Percentiles rank a stretch among this genome's conserved stretches.
phyloP scores from a whole-genome alignment of 345 rosid species.

The Microcos paniculata region DNA sequence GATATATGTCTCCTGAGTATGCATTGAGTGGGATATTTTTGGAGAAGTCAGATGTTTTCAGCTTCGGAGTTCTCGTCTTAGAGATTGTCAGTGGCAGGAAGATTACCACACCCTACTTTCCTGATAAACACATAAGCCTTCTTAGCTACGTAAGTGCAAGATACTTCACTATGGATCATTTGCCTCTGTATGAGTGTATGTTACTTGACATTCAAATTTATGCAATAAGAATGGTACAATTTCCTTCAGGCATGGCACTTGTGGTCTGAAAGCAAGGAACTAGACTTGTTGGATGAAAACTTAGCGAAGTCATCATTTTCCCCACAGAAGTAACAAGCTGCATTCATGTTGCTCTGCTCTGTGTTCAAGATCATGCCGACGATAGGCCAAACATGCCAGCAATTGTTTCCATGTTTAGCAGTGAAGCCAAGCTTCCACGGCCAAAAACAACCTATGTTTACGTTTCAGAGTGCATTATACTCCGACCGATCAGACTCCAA shows the following conservation, averaged over 20 bases:
- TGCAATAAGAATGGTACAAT: background rate
- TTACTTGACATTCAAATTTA: background rate
- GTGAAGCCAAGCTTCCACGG: constrained; percentile 15
- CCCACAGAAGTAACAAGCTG: constrained; percentile 8
- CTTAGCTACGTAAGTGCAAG: constrained; percentile 36
- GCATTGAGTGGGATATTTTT: constrained; percentile 41
- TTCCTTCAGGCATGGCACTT: constrained; percentile 43
- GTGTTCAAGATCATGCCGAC: constrained; percentile 18
- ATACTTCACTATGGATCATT: too few relatives aligned
- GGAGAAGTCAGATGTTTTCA: constrained; percentile 41
- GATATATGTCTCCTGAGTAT: constrained; percentile 51
- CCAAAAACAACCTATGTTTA: constrained; percentile 16
- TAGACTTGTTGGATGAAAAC: constrained; percentile 36
- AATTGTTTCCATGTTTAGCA: constrained; percentile 21
- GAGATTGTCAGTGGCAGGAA: constrained; percentile 47
- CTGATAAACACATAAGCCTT: constrained; percentile 24
- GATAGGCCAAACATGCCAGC: constrained; percentile 16
- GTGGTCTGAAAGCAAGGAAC: constrained; percentile 23
- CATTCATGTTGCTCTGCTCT: constrained; percentile 20
- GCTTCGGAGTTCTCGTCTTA: constrained; percentile 42
- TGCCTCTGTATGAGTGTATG: background rate
- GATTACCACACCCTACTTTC: constrained; percentile 14
- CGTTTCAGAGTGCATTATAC: too few relatives aligned
- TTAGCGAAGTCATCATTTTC: constrained; percentile 8
- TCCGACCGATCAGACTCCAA: too few relatives aligned